These are phyloP conservation scores for Oenanthe sinensis DNA, from an alignment of 129 eudicot genomes.

Conservation along the genomic window DNA sequence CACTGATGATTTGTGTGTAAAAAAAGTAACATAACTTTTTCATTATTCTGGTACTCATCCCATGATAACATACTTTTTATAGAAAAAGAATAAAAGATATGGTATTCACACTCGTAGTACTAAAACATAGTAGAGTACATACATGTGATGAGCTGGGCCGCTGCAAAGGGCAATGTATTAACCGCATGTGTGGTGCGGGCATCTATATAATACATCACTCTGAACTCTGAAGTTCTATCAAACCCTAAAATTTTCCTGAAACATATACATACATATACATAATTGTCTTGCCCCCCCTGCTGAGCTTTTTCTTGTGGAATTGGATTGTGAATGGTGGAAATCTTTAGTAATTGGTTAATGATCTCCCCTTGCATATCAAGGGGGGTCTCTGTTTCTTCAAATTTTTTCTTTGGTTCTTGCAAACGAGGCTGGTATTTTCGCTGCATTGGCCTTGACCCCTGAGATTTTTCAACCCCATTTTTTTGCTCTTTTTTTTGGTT, in stretches of 20 bases:
- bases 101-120: too few relatives aligned
- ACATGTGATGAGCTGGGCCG: not conserved
- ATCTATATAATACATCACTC: not conserved
- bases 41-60: not conserved
- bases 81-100: not conserved
- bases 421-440: conserved; percentile 96
- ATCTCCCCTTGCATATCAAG: conserved; percentile 59
- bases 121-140: not conserved
- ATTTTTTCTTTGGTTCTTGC: conserved; percentile 65
- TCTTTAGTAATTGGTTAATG: conserved; percentile 49
- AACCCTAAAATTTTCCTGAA: not conserved
- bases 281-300: not conserved
- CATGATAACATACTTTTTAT: too few relatives aligned
- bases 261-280: not conserved
- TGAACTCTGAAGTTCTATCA: not conserved
- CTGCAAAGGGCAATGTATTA: not conserved
- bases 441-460: conserved; percentile 93
- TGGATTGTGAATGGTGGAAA: conserved; percentile 91
- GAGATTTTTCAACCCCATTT: conserved; percentile 1
- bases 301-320: not conserved
- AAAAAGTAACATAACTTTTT: too few relatives aligned
- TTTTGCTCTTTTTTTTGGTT: not conserved
- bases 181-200: not conserved
- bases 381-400: conserved; percentile 36
- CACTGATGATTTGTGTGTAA: too few relatives aligned